Base-by-base conservation (phyloP, 2,329 filamentous ascomycete genomes). In the Aureobasidium sp. region DNA sequence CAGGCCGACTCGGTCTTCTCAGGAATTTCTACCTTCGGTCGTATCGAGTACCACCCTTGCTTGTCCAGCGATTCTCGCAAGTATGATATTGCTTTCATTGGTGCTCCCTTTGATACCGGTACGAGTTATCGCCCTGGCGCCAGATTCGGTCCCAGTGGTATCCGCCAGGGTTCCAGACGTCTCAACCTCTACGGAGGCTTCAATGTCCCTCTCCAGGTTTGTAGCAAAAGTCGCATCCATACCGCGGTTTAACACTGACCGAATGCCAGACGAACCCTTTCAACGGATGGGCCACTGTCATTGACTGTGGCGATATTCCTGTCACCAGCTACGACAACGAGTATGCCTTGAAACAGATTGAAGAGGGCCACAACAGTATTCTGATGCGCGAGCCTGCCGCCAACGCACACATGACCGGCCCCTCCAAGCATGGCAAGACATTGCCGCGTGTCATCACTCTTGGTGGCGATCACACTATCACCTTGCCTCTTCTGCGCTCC, bases 1-100 rank as follows among this genome's bases (percentile, higher is more conserved):
- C 89, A 94, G 87, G 90, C 90, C 64, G 90, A 95, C 73, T 92
- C 89, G 0, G 89, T 94, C 63, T 95, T 94, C 76, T 93, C 89
- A 1, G 90, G 90, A 32, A 94, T 95, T 70, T 89, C 88, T 0
- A 95, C 90, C 8, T 94, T 94, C 71, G 90, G 89, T 12, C 86
- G 89, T 56, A 77, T 94, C 46, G 85, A 87, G 6, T 94, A 95
- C 75, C 84, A 82, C 63, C 88, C 89, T 3, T 95, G 90, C 72
- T 79, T 95, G 4, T 79, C 83, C n/a, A 86, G 82, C 65, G 81
- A 84, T 44, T 81, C 85, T 29, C 85, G 87, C 66, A 84, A 86
- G 69, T 95, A 88, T 69, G 90, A 95, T 67, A 92, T 95, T 74
- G 90, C 90, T 1, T 94, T 95, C 73, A 84, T 94, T 56, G 90